Conservation (phyloP, 768 basidiomycete genomes). For the Cytidiella melzeri region DNA sequence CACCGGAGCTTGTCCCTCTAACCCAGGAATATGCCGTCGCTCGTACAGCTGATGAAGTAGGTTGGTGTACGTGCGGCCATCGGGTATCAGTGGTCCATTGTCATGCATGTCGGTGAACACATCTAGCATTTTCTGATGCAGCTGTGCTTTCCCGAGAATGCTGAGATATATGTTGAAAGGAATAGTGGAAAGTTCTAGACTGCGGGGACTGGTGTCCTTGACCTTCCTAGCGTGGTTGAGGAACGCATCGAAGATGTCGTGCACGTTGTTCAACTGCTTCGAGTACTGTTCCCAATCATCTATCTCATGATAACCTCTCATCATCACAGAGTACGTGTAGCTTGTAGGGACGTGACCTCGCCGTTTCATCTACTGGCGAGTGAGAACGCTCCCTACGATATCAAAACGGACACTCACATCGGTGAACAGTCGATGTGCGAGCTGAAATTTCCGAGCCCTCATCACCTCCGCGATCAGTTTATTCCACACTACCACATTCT, state of each 20-base stretch:
- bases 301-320: conserved; percentile 57
- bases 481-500: conserved; percentile 76
- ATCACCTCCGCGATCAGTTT: conserved; percentile 65
- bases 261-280: conserved; percentile 58
- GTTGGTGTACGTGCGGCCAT: conserved; percentile 55
- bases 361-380: conserved; percentile 68
- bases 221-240: conserved; percentile 43
- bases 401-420: conserved; percentile 41
- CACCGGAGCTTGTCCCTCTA: conserved; percentile 16
- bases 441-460: conserved; percentile 47
- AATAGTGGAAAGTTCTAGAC: conserved; percentile 39
- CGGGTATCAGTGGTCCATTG: conserved; percentile 57
- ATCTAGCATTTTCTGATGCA: conserved; percentile 66
- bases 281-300: conserved; percentile 52
- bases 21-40: conserved; percentile 17
- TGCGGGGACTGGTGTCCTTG: conserved; percentile 40
- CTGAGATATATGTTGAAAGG: conserved; percentile 60
- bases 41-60: conserved; percentile 50
- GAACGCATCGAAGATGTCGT: conserved; percentile 54
- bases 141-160: conserved; percentile 54
- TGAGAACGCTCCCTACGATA: neutral
- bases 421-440: conserved; percentile 58
- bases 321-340: conserved; percentile 64
- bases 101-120: conserved; percentile 63
- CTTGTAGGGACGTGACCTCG: conserved; percentile 67